phyloP scores from a whole-genome alignment of 768 basidiomycete genomes.

The Tubosaeta sp. region DNA sequence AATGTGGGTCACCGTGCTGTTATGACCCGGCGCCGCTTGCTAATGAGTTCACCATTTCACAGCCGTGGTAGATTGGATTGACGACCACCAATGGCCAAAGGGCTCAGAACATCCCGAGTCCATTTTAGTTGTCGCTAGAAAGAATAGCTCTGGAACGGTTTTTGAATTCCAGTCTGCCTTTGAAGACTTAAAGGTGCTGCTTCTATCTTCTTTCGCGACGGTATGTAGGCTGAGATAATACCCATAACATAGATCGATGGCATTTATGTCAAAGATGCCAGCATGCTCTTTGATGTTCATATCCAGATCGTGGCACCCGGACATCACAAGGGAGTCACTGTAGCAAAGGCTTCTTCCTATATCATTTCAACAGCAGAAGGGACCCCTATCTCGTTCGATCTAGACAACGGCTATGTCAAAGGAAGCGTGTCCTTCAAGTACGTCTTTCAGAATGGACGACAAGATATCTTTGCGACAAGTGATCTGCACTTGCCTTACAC shows the following conservation, averaged over 20 bases:
- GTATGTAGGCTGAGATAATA: background rate
- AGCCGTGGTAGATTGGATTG: background rate
- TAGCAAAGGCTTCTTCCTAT: background rate
- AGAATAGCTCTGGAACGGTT: background rate
- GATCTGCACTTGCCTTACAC: background rate
- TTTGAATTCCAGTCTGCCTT: background rate
- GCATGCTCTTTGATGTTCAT: background rate
- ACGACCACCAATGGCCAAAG: background rate
- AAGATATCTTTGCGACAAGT: background rate
- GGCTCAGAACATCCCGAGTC: background rate
- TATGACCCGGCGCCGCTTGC: background rate
- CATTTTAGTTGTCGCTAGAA: background rate
- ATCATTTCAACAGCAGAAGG: background rate
- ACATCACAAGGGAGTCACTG: background rate
- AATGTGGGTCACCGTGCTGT: background rate
- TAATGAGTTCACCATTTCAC: background rate
- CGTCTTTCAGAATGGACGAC: background rate
- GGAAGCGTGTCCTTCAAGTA: background rate
- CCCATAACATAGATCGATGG: background rate
- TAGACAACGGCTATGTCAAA: background rate
- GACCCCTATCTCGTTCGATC: background rate
- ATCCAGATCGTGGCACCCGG: background rate
- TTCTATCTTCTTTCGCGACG: background rate
- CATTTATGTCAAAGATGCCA: background rate
- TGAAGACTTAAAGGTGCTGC: background rate